phyloP scores from a whole-genome alignment of 1,284 basidiomycete species.

The Moesziomyces aphidis region DNA sequence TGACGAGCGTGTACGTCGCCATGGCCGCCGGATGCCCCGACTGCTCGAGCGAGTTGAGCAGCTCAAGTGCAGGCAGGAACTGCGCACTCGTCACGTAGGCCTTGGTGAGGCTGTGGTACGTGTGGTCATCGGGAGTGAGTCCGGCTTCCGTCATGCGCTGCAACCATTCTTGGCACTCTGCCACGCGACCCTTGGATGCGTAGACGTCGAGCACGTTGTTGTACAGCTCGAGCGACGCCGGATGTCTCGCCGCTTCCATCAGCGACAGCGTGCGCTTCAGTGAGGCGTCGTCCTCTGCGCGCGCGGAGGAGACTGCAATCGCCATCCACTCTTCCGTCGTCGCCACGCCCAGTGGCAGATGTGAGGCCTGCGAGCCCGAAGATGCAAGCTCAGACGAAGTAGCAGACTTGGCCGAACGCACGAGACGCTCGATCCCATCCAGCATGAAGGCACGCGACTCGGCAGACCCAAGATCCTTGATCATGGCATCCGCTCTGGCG shows the following conservation, averaged over 20 bases:
- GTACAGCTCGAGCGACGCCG: conserved; percentile 54
- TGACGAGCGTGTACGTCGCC: conserved; percentile 61
- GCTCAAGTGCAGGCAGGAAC: conserved; percentile 40
- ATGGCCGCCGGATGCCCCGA: conserved; percentile 51
- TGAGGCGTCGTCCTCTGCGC: conserved; percentile 23
- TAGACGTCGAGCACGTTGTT: conserved; percentile 71
- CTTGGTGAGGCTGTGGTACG: conserved; percentile 58
- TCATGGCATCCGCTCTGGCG: conserved; percentile 28
- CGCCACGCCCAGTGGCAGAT: conserved; percentile 41
- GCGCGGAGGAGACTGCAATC: conserved; percentile 48
- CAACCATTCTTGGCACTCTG: conserved; percentile 40
- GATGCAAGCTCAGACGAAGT: background rate
- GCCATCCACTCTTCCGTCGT: conserved; percentile 52
- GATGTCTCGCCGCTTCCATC: conserved; percentile 35
- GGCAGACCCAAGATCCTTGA: conserved; percentile 19
- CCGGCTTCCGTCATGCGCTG: conserved; percentile 25
- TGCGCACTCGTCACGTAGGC: conserved; percentile 41
- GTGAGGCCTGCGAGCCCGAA: background rate
- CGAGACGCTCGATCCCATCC: conserved; percentile 31
- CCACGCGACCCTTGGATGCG: conserved; percentile 71
- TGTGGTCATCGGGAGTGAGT: conserved; percentile 38
- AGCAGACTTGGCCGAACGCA: conserved; percentile 4
- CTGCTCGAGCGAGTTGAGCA: conserved; percentile 47
- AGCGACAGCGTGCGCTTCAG: conserved; percentile 29
- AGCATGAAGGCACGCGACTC: conserved; percentile 35